phyloP scores from a whole-genome alignment of 2,329 filamentous ascomycete species.

The Clonostachys solani region DNA sequence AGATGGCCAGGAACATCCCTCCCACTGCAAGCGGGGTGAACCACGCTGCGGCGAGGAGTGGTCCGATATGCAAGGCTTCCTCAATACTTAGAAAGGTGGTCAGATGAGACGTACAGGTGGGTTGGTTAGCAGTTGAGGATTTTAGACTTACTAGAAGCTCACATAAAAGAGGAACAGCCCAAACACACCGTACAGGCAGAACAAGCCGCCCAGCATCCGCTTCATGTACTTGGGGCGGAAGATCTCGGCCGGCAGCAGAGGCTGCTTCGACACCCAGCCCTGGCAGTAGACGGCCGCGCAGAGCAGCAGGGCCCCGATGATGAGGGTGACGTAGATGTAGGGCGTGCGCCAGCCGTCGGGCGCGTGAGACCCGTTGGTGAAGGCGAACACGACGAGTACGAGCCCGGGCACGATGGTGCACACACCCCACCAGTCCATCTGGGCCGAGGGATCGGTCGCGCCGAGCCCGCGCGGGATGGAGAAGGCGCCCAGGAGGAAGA shows the following conservation, averaged over 20 bases:
- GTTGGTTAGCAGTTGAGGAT: neutral
- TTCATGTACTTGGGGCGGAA: constrained; percentile 69
- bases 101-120: neutral
- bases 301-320: constrained; percentile 58
- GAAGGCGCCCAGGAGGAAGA: constrained; percentile 37
- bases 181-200: constrained; percentile 65
- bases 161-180: constrained; percentile 68
- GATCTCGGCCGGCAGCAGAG: constrained; percentile 65
- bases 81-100: constrained; percentile 1
- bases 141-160: constrained; percentile 56
- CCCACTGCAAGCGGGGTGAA: constrained; percentile 64
- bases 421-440: constrained; percentile 68
- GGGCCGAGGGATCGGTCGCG: constrained; percentile 12
- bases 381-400: constrained; percentile 67
- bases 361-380: constrained; percentile 70
- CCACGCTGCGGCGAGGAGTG: constrained; percentile 64
- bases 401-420: constrained; percentile 59
- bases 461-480: constrained; percentile 29
- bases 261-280: constrained; percentile 63
- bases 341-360: constrained; percentile 67
- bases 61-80: constrained; percentile 51
- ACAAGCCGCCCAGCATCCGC: constrained; percentile 53
- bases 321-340: constrained; percentile 64
- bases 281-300: constrained; percentile 64
- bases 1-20: constrained; percentile 57